phyloP scores from a whole-genome alignment of 495 filamentous ascomycete genomes.

The Neurospora discreta region DNA sequence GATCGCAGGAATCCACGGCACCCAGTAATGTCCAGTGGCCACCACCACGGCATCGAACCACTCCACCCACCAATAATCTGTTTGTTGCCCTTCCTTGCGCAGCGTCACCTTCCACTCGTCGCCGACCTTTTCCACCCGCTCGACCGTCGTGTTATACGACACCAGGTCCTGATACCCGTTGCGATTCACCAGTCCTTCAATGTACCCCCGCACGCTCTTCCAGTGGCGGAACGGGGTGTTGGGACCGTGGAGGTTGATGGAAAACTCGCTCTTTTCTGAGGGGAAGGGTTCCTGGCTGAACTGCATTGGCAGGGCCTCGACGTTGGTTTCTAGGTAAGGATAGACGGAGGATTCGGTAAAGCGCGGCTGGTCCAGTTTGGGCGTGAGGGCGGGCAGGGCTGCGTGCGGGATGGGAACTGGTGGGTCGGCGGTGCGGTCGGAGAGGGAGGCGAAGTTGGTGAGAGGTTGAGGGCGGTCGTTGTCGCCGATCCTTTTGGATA shows the following conservation, averaged over 20 bases:
- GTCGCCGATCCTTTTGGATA: conserved; percentile 31
- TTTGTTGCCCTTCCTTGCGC: conserved; percentile 17
- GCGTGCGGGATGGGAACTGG: conserved; percentile 33
- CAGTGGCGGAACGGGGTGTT: conserved; percentile 27
- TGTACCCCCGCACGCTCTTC: conserved; percentile 23
- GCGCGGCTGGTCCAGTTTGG: conserved; percentile 31
- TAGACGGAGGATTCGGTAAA: conserved; percentile 39
- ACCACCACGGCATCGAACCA: conserved; percentile 63
- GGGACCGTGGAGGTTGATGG: conserved; percentile 20
- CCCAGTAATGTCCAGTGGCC: conserved; percentile 60
- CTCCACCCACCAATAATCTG: conserved; percentile 28
- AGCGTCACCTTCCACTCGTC: conserved; percentile 27
- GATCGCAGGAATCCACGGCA: conserved; percentile 54
- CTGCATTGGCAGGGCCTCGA: conserved; percentile 26
- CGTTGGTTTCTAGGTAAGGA: conserved; percentile 33
- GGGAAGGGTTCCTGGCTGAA: conserved; percentile 33
- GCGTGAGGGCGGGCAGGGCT: conserved; percentile 33
- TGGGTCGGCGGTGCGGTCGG: conserved; percentile 36
- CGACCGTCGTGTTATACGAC: conserved; percentile 29
- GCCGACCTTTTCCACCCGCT: conserved; percentile 22
- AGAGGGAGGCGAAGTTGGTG: conserved; percentile 31
- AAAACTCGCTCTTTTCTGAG: conserved; percentile 13
- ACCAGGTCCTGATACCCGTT: conserved; percentile 24
- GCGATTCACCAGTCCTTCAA: conserved; percentile 20
- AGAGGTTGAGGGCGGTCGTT: conserved; percentile 17